phyloP scores from a whole-genome alignment of 1,139 yeast genomes.

The Diutina catenulata region DNA sequence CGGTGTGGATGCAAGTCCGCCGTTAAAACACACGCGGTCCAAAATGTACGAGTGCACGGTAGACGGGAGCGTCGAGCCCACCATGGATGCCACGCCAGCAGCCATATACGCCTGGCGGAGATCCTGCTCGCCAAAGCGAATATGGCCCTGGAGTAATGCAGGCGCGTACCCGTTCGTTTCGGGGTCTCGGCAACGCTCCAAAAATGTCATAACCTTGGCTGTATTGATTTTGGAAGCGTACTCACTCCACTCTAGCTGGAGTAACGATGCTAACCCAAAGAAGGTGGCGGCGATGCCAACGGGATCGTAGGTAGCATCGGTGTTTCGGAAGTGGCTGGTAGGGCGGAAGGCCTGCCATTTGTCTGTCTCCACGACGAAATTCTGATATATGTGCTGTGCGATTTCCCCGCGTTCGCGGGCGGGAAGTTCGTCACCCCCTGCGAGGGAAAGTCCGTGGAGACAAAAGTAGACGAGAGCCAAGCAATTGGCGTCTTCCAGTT shows the following conservation, averaged over 20 bases:
- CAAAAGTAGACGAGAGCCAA: slow-evolving; percentile 58
- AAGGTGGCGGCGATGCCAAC: slow-evolving; percentile 62
- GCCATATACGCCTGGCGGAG: slow-evolving; percentile 72
- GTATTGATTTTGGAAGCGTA: slow-evolving; percentile 27
- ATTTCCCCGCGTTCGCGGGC: slow-evolving; percentile 17
- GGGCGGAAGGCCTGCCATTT: slow-evolving; percentile 35
- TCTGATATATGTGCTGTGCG: slow-evolving; percentile 33
- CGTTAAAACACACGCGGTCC: slow-evolving; percentile 40
- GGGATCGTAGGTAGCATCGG: slow-evolving; percentile 29
- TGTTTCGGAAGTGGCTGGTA: slow-evolving; percentile 9
- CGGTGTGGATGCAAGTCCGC: slow-evolving; percentile 41
- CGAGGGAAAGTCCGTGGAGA: slow-evolving; percentile 46
- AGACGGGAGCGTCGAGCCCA: slow-evolving; percentile 18
- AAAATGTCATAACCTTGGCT: slow-evolving; percentile 35
- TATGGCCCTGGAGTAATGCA: slow-evolving; percentile 17
- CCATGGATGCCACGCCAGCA: slow-evolving; percentile 42
- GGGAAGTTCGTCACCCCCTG: slow-evolving; percentile 27
- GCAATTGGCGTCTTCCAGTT: slow-evolving; percentile 54
- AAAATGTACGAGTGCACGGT: slow-evolving; percentile 28
- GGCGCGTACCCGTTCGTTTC: slow-evolving; percentile 40
- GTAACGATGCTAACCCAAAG: slow-evolving; percentile 43
- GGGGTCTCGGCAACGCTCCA: slow-evolving; percentile 40
- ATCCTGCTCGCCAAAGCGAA: slow-evolving; percentile 52
- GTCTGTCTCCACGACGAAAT: slow-evolving; percentile 16
- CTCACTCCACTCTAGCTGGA: slow-evolving; percentile 31